Conservation (phyloP, 2,329 filamentous ascomycete genomes). For the Sporothrix pallida region DNA sequence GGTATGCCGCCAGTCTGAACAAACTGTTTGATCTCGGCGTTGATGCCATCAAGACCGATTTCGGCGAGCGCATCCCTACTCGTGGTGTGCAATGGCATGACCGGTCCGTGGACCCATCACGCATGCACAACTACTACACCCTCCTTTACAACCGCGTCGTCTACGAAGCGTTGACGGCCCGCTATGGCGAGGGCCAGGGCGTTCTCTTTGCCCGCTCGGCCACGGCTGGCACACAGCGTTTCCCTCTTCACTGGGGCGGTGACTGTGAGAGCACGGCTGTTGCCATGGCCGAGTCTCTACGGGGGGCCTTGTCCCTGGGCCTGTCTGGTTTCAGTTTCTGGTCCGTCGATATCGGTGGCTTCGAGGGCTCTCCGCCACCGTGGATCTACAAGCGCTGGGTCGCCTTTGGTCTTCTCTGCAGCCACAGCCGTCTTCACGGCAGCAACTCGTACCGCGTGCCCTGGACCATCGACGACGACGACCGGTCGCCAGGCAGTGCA, state of each 20-base stretch:
- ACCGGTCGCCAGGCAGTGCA: conserved; percentile 53
- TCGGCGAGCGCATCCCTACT: conserved; percentile 73
- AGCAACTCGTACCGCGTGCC: conserved; percentile 75
- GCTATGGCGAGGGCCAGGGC: conserved; percentile 59
- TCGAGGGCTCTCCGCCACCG: conserved; percentile 69
- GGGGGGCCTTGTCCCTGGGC: conserved; percentile 43
- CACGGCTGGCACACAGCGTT: conserved; percentile 70
- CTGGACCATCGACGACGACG: conserved; percentile 72
- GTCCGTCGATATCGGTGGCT: conserved; percentile 48
- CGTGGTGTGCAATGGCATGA: conserved; percentile 70
- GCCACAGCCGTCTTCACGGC: conserved; percentile 73
- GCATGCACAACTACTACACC: conserved; percentile 81
- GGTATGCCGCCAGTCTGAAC: conserved; percentile 68
- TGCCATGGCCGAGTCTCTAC: conserved; percentile 68
- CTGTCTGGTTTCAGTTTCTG: conserved; percentile 44
- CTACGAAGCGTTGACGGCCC: conserved; percentile 66
- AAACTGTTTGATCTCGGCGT: conserved; percentile 71
- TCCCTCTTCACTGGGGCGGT: conserved; percentile 74
- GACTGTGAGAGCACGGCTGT: conserved; percentile 77
- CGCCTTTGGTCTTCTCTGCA: conserved; percentile 73
- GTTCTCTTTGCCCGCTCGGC: conserved; percentile 71
- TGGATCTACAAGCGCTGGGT: conserved; percentile 81
- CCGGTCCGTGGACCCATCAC: conserved; percentile 60
- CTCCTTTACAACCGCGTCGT: conserved; percentile 74
- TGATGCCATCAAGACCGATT: conserved; percentile 77